These are phyloP conservation scores for Zygoascus ofunaensis DNA, from an alignment of 805 yeast species.

Conservation along the genomic window DNA sequence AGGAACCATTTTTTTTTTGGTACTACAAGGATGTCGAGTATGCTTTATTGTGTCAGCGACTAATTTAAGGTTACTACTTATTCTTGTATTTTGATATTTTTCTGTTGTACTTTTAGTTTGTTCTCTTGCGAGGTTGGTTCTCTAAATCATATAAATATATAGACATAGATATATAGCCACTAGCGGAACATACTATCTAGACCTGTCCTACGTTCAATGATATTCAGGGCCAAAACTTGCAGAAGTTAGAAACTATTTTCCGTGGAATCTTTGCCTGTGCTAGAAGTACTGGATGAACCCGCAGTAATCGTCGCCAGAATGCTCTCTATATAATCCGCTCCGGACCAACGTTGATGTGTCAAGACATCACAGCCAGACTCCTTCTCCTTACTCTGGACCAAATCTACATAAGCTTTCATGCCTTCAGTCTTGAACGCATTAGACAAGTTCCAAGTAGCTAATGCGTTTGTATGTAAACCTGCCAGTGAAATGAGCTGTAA, in stretches of 20 bases:
- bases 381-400: slow-evolving; percentile 42
- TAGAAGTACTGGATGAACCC: slow-evolving; percentile 37
- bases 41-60: too few relatives aligned
- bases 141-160: too few relatives aligned
- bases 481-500: slow-evolving; percentile 53
- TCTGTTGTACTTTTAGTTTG: neutral
- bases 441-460: slow-evolving; percentile 44
- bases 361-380: slow-evolving; percentile 41
- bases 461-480: slow-evolving; percentile 47
- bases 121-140: too few relatives aligned
- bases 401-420: slow-evolving; percentile 49
- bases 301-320: slow-evolving; percentile 36
- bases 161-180: neutral
- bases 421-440: slow-evolving; percentile 42
- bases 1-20: slow-evolving; percentile 17
- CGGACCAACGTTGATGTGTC: slow-evolving; percentile 57
- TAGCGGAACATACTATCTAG: neutral
- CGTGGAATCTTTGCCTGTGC: slow-evolving; percentile 37
- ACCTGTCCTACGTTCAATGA: neutral
- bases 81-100: neutral
- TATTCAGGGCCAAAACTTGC: too few relatives aligned
- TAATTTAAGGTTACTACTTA: too few relatives aligned
- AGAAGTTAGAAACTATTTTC: slow-evolving; percentile 26
- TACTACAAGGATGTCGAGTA: neutral
- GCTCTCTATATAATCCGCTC: slow-evolving; percentile 46